Evolutionary conservation across 495 filamentous ascomycete genomes (phyloP), one percentile per base, ranked within the genome.

Genomic region (Aspergillus bertholletiae): DNA sequence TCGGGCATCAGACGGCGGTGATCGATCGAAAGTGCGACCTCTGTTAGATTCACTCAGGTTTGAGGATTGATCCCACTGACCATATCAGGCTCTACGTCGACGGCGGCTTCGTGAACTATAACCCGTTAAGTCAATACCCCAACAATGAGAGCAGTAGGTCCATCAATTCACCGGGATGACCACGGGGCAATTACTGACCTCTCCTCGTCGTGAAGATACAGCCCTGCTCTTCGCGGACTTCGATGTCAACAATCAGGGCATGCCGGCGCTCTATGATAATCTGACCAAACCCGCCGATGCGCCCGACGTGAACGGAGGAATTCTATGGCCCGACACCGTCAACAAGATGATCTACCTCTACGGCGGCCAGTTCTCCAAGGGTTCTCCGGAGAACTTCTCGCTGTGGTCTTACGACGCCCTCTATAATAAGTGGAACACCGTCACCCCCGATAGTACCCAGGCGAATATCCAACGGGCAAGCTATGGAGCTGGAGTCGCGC

Each of bases 321-420:
- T 55, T 11, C 45, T 55, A 1, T 55, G 53, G 53, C 24, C 53
- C 17, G 53, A 55, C 35, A 41, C 45, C 12, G 45, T 55, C 34
- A 55, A 55, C 53, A 55, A 55, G 20, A 21, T 55, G 28, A 23
- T 55, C 21, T 55, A 55, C 32, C 53, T 49, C 45, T 55, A 55
- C 32, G 53, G 53, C 22, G 53, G 53, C 44, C 45, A 55, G 21
- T 55, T 49, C 46, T 18, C 32, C 35, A 6, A 49, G 3, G 45
- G 40, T 15, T 15, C 32, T 3, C 24, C 46, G 3, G 2, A 23
- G 1, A 23, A 32, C 45, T 49, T 49, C 24, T 21, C 53, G 5
- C 5, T 43, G 7, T 55, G 53, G 53, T 17, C 20, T 17, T 55
- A 55, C 34, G 44, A 55, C 18, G 35, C 26, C 12, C 17, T 55